Conservation (phyloP, 2,329 filamentous ascomycete genomes). For the Penicillium sp. region DNA sequence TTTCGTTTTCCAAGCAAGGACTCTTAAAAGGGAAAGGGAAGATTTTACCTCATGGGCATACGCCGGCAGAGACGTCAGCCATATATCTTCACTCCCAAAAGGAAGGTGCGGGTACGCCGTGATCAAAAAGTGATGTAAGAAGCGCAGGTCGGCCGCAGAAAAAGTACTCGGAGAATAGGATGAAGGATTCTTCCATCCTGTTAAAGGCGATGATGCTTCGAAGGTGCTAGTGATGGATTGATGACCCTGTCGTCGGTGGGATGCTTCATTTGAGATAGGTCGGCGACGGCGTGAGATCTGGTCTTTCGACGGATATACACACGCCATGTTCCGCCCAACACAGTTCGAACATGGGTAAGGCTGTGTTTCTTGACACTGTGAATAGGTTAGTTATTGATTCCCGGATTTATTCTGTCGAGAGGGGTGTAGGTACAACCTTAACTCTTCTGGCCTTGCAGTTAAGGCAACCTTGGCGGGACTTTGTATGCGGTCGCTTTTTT, state of each 20-base stretch:
- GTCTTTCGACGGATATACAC: not conserved
- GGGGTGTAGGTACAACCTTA: not conserved
- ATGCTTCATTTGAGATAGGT: not conserved
- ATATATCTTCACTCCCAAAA: constrained; percentile 65
- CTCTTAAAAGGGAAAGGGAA: too few relatives aligned
- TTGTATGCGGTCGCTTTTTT: not conserved
- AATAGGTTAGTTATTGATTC: too few relatives aligned
- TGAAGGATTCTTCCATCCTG: not conserved
- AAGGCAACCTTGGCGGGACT: not conserved
- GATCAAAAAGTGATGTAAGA: constrained; percentile 57
- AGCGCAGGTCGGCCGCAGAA: constrained; percentile 44
- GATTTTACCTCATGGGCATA: not conserved
- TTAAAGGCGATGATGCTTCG: not conserved
- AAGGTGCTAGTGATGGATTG: not conserved
- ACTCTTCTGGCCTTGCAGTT: not conserved
- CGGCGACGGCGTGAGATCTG: not conserved
- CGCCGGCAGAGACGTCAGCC: constrained; percentile 65
- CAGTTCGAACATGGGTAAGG: not conserved
- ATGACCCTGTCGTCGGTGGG: not conserved
- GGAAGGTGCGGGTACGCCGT: constrained; percentile 64
- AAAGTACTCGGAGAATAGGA: not conserved
- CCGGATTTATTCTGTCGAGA: not conserved
- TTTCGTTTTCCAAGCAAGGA: not conserved
- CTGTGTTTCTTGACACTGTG: not conserved
- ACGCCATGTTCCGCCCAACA: not conserved